These are phyloP conservation scores for Brassica hybrid DNA, from an alignment of 441 rosid genomes.

Conservation along the genomic window DNA sequence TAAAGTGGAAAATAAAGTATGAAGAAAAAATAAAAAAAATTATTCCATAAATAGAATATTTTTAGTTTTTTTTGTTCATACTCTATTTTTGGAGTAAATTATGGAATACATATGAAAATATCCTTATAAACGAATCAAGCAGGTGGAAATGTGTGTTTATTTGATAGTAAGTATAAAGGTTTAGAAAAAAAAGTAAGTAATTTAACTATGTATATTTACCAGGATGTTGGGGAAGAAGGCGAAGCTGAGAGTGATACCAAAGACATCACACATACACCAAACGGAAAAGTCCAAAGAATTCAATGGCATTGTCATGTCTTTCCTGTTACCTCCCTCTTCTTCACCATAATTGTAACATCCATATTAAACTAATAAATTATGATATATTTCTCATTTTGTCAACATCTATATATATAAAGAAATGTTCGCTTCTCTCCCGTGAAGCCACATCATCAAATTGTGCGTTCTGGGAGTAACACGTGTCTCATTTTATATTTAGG, in stretches of 20 bases:
- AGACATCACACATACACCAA: slow-evolving; percentile 69
- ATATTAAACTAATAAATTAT: background rate
- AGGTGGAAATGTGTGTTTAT: slow-evolving; percentile 8
- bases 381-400: background rate
- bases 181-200: background rate
- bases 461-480: no score
- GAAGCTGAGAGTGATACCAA: slow-evolving; percentile 57
- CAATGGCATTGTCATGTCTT: slow-evolving; percentile 48
- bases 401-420: background rate
- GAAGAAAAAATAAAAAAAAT: no score
- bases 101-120: no score
- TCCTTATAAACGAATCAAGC: background rate
- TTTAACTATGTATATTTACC: slow-evolving; percentile 19
- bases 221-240: slow-evolving; percentile 67
- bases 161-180: background rate
- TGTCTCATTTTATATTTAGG: no score
- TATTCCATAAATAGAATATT: no score
- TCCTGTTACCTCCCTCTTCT: slow-evolving; percentile 41
- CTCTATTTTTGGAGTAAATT: no score
- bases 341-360: slow-evolving; percentile 18
- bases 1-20: no score
- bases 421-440: no score
- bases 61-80: no score
- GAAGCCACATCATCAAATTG: no score
- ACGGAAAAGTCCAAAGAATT: slow-evolving; percentile 49